Base-by-base conservation (phyloP, 2,329 filamentous ascomycete genomes). In the Chrysosphaeria jannelii region DNA sequence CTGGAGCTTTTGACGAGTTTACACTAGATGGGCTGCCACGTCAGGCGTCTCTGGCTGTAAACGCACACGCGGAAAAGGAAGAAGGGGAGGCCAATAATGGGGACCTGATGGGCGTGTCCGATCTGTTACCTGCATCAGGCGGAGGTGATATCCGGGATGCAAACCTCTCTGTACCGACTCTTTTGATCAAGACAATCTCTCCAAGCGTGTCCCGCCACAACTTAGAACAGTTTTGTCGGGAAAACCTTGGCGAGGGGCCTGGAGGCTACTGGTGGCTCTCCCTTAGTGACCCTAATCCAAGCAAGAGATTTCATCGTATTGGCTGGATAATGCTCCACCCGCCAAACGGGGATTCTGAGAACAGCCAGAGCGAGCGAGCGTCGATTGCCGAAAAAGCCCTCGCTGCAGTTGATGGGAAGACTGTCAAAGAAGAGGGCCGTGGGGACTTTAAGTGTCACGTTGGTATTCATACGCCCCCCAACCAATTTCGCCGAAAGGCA, bases 361-460 rank as follows among this genome's bases (percentile, higher is more conserved):
- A 61, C 15, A 47, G 55, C 11, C 41, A 40, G 5, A 45, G 51
- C 2, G n/a, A n/a, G n/a, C n/a, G n/a, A n/a, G 34, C 46, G 3
- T 56, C 55, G 3, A 71, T 69, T 3, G 76, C 78, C 1, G 72
- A 90, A 21, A 81, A 72, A 37, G 81, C 81, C 1, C 56, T 91
- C 0, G 76, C 85, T 30, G 75, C 78, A n/a, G 69, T 97, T 35
- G 93, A 97, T 36, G 76, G 79, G 34, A 93, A 97, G 50, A 90
- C 78, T 0, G 89, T 97, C 30, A 76, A 89, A 36, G 85, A 97
- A 38, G 70, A 89, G 33, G 66, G 71, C 22, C 70, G 81, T 24
- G 85, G 85, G 19, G 85, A 97, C 40, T 97, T 97, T 41, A 81
- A 81, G 14, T 91, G 85, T 39, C 85, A 97, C 38, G 85, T 93